Base-by-base conservation (phyloP, 352 stramenopile genomes). In the Globisporangium canariense region DNA sequence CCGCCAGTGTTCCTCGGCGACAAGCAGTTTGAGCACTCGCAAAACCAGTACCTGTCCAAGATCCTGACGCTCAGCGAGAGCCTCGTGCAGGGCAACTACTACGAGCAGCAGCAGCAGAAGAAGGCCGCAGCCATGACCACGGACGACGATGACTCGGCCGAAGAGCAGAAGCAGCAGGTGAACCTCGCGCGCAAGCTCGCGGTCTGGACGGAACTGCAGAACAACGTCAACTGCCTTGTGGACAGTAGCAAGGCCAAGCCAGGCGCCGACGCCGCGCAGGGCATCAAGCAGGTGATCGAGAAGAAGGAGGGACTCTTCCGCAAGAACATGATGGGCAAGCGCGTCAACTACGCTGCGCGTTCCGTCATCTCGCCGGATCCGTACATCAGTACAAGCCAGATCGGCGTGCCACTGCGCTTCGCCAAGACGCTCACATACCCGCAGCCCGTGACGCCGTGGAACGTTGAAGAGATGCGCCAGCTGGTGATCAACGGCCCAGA, bases 251-350 rank as follows among this genome's bases (percentile, higher is more conserved):
- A 88, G 58, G 86, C 83, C 4, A 86, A 83, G 18, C 79, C 81
- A 0, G 81, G 81, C 9, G 74, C 72, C 6, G 86, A 96, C 40
- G 77, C 87, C 11, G 75, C 83, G 2, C 85, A 90, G 53, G 97
- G 97, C 59, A 99, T 99, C 68, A 91, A 97, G 52, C 97, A 99
- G 76, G 71, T 99, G 49, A 96, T 99, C 55, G 98, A 99, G 80
- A 98, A 98, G 77, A 99, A 99, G 76, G 97, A 99, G 76, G 98
- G 98, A 67, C 87, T 99, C 11, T 99, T 99, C 78, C 96, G 98
- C 43, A 99, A 99, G 78, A 83, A 96, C 69, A 96, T 97, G 89
- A 96, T 96, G 89, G 98, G 98, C 53, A 99, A 99, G 83, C 97
- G 98, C 66, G 98, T 99, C 22, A 99, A 99, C 81, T 99, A 98